Evolutionary conservation across 2,329 filamentous ascomycete genomes (phyloP).

Genomic region (Cladobotryum mycophilum): DNA sequence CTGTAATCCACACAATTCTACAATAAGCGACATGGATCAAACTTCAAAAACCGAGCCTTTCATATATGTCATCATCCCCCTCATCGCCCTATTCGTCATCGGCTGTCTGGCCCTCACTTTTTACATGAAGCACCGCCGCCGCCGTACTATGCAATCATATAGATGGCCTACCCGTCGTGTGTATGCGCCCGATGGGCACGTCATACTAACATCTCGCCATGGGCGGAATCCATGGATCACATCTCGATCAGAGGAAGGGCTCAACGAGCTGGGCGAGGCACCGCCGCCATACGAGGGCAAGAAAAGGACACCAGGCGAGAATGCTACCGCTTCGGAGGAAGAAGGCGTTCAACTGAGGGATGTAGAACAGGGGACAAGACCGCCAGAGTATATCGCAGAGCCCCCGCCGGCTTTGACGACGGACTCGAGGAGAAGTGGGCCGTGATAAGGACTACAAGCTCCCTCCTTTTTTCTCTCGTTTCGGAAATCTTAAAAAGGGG

Average conservation of each 20-base stretch:
- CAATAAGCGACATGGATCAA: conserved; percentile 5
- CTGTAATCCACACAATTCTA: too few species aligned
- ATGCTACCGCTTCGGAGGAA: neutral
- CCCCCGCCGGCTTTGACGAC: conserved; percentile 20
- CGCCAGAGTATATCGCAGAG: conserved; percentile 23
- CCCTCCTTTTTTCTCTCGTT: neutral
- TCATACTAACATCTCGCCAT: conserved; percentile 4
- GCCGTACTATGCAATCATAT: conserved; percentile 11
- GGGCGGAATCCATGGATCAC: conserved; percentile 17
- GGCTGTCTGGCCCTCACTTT: conserved; percentile 34
- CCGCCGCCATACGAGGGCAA: conserved; percentile 54
- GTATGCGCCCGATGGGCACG: conserved; percentile 21
- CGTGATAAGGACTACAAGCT: neutral
- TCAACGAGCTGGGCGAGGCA: conserved; percentile 59
- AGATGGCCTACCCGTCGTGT: conserved; percentile 10
- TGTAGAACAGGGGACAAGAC: conserved; percentile 20
- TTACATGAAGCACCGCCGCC: conserved; percentile 36
- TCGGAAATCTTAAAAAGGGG: too few species aligned
- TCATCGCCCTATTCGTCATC: conserved; percentile 39
- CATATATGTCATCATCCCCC: conserved; percentile 48
- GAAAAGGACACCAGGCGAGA: conserved; percentile 14
- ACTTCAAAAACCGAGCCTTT: conserved; percentile 43
- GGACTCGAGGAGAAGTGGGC: conserved; percentile 12
- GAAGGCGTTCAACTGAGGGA: conserved; percentile 18
- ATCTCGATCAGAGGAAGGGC: conserved; percentile 41